phyloP scores from a whole-genome alignment of 352 stramenopile genomes.

The Lagenidium sp. region DNA sequence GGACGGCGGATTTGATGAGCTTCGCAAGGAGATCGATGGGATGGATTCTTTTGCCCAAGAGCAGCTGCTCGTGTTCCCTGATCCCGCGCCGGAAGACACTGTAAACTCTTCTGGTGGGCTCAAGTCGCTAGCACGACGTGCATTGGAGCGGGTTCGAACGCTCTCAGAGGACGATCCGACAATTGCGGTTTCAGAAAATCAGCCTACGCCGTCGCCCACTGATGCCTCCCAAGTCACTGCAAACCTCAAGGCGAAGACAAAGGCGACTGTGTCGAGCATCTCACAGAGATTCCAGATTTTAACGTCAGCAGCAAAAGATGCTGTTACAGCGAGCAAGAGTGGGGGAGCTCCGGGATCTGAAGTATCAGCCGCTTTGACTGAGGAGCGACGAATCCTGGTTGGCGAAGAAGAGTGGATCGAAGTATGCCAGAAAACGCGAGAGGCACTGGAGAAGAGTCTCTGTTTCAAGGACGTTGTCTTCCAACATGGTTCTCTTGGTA shows the following conservation, averaged over 20 bases:
- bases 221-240: not conserved
- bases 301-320: conserved; percentile 63
- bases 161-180: conserved; percentile 16
- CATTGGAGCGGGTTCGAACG: conserved; percentile 16
- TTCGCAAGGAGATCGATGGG: conserved; percentile 53
- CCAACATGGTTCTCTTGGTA: conserved; percentile 56
- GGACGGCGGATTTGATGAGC: conserved; percentile 70
- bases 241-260: conserved; percentile 14
- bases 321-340: conserved; percentile 10
- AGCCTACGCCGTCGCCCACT: conserved; percentile 1
- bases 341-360: not conserved
- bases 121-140: conserved; percentile 13
- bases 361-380: conserved; percentile 6
- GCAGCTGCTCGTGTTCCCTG: conserved; percentile 48
- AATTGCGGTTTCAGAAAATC: too few species aligned
- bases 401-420: conserved; percentile 75
- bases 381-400: conserved; percentile 24
- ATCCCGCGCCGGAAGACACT: not conserved
- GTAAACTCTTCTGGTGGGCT: conserved; percentile 8
- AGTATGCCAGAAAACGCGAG: conserved; percentile 38
- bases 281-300: conserved; percentile 59
- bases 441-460: conserved; percentile 40
- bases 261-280: conserved; percentile 32
- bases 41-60: conserved; percentile 64
- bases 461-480: conserved; percentile 63